Evolutionary conservation across 495 filamentous ascomycete genomes (phyloP).

Genomic region (Parmelia sp.): DNA sequence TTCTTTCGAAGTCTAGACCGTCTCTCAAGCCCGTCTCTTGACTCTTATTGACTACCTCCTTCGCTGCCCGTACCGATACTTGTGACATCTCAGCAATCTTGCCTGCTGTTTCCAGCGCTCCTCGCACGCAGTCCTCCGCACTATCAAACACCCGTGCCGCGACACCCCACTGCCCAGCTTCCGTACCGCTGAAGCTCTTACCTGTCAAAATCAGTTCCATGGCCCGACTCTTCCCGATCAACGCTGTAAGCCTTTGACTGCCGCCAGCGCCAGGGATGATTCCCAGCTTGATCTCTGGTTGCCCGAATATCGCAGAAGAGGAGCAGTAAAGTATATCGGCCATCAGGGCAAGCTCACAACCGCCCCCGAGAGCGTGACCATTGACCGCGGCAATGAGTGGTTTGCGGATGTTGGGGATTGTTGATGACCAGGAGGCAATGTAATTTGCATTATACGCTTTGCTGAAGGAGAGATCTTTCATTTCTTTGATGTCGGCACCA

Average conservation of each 20-base stretch:
- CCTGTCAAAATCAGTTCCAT: constrained; percentile 96
- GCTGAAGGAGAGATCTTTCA: constrained; percentile 83
- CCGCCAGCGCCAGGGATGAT: constrained; percentile 90
- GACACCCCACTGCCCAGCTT: constrained; percentile 86
- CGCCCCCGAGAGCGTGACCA: constrained; percentile 88
- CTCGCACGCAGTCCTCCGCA: constrained; percentile 74
- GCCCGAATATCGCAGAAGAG: constrained; percentile 74
- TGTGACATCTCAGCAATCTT: constrained; percentile 75
- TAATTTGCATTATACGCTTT: constrained; percentile 80
- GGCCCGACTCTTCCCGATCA: constrained; percentile 80
- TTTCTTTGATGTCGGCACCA: constrained; percentile 98
- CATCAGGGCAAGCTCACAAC: constrained; percentile 98
- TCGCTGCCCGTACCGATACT: constrained; percentile 81
- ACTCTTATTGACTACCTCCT: constrained; percentile 97
- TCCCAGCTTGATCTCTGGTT: constrained; percentile 93
- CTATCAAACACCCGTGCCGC: constrained; percentile 76
- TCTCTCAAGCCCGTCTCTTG: constrained; percentile 80
- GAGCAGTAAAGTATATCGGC: constrained; percentile 91
- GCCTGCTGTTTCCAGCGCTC: constrained; percentile 72
- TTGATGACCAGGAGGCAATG: constrained; percentile 85
- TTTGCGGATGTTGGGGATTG: constrained; percentile 75
- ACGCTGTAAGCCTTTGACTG: constrained; percentile 77
- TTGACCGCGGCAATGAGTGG: constrained; percentile 91
- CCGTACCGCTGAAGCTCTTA: constrained; percentile 66
- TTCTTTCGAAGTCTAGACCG: constrained; percentile 88